Evolutionary conservation across 169 alveolate genomes (phyloP), one percentile per base, ranked within the genome.

Genomic region (Cryptosporidium tyzzeri): DNA sequence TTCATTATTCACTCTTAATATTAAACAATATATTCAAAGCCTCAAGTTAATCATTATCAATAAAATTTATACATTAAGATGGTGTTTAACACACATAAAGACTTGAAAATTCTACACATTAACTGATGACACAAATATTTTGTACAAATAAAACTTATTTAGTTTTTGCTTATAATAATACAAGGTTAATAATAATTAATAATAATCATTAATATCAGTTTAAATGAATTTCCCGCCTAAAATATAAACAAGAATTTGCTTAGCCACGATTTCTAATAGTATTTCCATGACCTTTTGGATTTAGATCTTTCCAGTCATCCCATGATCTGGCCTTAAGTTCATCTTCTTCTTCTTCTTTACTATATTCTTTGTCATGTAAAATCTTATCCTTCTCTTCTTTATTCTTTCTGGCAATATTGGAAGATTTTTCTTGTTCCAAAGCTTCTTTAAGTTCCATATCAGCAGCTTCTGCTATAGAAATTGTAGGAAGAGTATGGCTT

Each of bases 271-370:
- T 85, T 39, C 86, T 86, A 44, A 84, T 92, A 48, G 92, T 92
- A 84, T 92, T 92, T 21, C 94, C 94, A 71, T 85, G 84, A 48
- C 94, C 94, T 91, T 86, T 92, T n/a, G 94, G 94, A 69, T 92
- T 89, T 7, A 69, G 87, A 85, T 92, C 94, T 71, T 92, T 92
- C 94, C 94, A 92, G 70, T 92, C 94, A 58, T 92, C 94, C 94
- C 94, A 92, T 37, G 71, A 85, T 74, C 94, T 85, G 3, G 92
- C 91, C 59, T 92, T 92, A n/a, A 71, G 51, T 59, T 92, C 92
- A 33, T 85, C 93, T 48, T 89, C 92, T 70, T 92, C 94, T 45
- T 92, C 94, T 50, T 85, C 92, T 53, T 73, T 69, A 16, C 80
- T 50, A 26, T 85, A 80, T 48, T 80, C 89, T 23, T 80, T 59